Evolutionary conservation across 495 filamentous ascomycete genomes (phyloP).

Genomic region (Penicillium diatomitis): DNA sequence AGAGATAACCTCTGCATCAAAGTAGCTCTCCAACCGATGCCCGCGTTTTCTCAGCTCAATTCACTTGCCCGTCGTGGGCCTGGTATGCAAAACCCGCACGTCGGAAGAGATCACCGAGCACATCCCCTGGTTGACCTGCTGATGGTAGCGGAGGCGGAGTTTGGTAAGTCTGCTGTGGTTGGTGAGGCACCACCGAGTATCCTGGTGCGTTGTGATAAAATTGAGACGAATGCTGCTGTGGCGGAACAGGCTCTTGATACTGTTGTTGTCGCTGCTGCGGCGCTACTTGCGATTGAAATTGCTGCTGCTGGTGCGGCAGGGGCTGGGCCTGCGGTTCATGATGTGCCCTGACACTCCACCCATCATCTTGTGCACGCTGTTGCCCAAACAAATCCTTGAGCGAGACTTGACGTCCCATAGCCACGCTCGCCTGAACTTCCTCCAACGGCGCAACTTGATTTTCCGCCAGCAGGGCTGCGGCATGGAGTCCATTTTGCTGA

Average conservation of each 20-base stretch:
- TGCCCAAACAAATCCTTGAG: slow-evolving; percentile 48
- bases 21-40: too few species aligned
- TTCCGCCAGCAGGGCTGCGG: slow-evolving; percentile 24
- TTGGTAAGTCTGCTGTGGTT: slow-evolving; percentile 5
- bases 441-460: slow-evolving; percentile 21
- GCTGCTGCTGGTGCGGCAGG: not conserved
- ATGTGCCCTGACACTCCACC: slow-evolving; percentile 40
- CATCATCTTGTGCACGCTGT: slow-evolving; percentile 43
- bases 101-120: slow-evolving; percentile 35
- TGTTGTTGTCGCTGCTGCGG: not conserved
- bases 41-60: too few species aligned
- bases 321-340: slow-evolving; percentile 17
- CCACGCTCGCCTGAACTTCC: slow-evolving; percentile 27
- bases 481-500: slow-evolving; percentile 30
- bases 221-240: not conserved
- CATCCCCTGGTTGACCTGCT: slow-evolving; percentile 10
- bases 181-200: slow-evolving; percentile 11
- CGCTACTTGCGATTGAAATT: too few species aligned
- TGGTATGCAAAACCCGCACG: slow-evolving; percentile 32
- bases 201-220: slow-evolving; percentile 4
- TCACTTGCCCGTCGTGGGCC: slow-evolving; percentile 1
- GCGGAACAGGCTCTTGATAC: slow-evolving; percentile 2
- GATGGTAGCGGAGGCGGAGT: slow-evolving; percentile 11
- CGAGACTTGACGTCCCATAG: slow-evolving; percentile 46
- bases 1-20: too few species aligned